Conservation (phyloP, 2,329 filamentous ascomycete species). For the Pseudogymnoascus sp. region DNA sequence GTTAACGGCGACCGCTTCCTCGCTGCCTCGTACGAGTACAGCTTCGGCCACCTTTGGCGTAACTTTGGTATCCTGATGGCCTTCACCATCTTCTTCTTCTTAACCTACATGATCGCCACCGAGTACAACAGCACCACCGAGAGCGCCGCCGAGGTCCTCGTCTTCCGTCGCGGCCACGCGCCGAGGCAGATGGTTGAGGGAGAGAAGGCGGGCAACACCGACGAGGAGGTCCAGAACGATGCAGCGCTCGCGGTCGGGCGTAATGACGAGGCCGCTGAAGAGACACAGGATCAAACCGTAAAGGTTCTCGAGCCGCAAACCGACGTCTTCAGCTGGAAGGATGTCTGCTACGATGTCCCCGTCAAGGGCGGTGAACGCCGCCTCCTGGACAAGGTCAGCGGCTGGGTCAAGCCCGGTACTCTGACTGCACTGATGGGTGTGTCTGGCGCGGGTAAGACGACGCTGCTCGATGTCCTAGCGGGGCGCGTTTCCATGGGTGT, state of each 20-base stretch:
- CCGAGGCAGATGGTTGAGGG: conserved; percentile 31
- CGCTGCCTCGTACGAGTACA: conserved; percentile 45
- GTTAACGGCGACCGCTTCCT: conserved; percentile 54
- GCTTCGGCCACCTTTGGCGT: conserved; percentile 51
- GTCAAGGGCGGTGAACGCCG: conserved; percentile 56
- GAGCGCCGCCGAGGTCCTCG: conserved; percentile 66
- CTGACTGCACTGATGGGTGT: conserved; percentile 62
- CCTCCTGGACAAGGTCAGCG: conserved; percentile 60
- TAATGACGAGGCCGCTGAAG: conserved; percentile 10
- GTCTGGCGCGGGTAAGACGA: conserved; percentile 78
- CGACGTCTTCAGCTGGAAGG: conserved; percentile 28
- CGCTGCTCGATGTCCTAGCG: conserved; percentile 72
- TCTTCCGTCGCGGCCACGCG: conserved; percentile 62
- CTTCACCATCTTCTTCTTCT: conserved; percentile 53
- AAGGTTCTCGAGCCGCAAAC: conserved; percentile 24
- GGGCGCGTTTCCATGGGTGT: conserved; percentile 78
- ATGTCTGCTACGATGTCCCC: conserved; percentile 64
- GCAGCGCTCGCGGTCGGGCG: conserved; percentile 18
- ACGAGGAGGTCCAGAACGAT: conserved; percentile 24
- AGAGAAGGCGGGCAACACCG: conserved; percentile 19
- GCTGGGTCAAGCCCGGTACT: conserved; percentile 66
- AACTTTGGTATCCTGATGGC: conserved; percentile 60
- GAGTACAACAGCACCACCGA: conserved; percentile 58
- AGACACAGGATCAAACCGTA: conserved; percentile 22
- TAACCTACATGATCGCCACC: conserved; percentile 53